Conservation (phyloP, 2,329 filamentous ascomycete species). For the Sporothrix brasiliensis region DNA sequence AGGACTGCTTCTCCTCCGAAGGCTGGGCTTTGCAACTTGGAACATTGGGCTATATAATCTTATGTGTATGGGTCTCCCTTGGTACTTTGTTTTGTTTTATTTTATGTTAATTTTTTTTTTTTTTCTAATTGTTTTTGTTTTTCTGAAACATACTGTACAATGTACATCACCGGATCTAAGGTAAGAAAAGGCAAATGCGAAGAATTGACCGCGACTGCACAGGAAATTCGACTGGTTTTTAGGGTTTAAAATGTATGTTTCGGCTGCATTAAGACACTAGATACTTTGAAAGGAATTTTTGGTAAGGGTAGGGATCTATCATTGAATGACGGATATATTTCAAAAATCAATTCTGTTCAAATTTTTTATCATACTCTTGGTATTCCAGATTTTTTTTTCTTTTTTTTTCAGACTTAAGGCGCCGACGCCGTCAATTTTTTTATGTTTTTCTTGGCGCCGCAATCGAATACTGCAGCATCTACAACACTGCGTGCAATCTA, state of each 20-base stretch:
- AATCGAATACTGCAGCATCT: neutral
- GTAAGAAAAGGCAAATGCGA: neutral
- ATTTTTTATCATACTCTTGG: too few species aligned
- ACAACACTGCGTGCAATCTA: neutral
- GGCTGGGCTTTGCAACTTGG: neutral
- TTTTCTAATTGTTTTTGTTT: neutral
- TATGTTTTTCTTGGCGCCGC: neutral
- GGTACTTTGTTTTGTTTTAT: neutral
- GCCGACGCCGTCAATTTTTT: neutral
- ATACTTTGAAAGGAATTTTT: neutral
- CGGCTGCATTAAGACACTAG: neutral
- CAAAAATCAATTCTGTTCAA: neutral
- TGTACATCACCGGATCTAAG: neutral
- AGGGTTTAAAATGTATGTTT: neutral
- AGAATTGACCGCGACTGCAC: neutral
- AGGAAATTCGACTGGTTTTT: neutral
- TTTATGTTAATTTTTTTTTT: neutral
- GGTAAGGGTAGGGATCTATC: neutral
- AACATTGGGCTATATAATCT: neutral
- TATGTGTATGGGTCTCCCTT: neutral
- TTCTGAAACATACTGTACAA: constrained; percentile 11
- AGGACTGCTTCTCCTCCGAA: neutral
- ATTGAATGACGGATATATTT: neutral
- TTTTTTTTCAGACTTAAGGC: neutral
- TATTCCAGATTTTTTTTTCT: neutral